Evolutionary conservation across 129 eudicot species (phyloP), one percentile per base, ranked within the genome.

Genomic region (Flaveria brownii): DNA sequence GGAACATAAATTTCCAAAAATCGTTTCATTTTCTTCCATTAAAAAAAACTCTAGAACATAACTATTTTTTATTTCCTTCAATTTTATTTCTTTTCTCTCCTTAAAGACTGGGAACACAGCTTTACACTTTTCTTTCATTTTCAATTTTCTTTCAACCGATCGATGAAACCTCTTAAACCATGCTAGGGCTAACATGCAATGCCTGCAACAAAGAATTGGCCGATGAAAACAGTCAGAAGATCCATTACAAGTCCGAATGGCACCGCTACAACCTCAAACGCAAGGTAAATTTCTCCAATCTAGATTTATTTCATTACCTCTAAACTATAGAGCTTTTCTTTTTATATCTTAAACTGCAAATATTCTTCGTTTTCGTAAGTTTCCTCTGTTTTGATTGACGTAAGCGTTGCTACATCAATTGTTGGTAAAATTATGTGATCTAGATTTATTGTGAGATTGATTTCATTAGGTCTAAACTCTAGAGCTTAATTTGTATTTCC

Each of bases 201-300:
- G 87, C 96, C 2, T 94, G 99, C 76, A 94, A 94, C 86, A 89
- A 80, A 80, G 86, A 84, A 80, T 81, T 94, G 47, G 50, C n/a
- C 0, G 90, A 86, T 68, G 93, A 85, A 47, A 82, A 60, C 30
- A 83, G 78, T 60, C 96, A 86, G 39, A 89, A 91, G 75, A 79
- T 82, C 61, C 99, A 94, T 89, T 95, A 91, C 86, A 89, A 83
- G 81, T 95, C 97, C 11, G 96, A 91, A 52, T 91, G 99, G 99
- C 97, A 95, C 74, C 97, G 97, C 8, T 94, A 91, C 92, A 95
- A 95, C 68, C 96, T 95, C 82, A 89, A 91, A 80, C 97, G 99
- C 89, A 91, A 91, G 99, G 99, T 93, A 5, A 2, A 0, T 1
- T 8, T 59, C 20, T 12, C 22, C 2, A 0, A 9, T 26, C 2